These are phyloP conservation scores for Amylocarpus encephaloides DNA, from an alignment of 2,329 filamentous ascomycete species.

Conservation along the genomic window DNA sequence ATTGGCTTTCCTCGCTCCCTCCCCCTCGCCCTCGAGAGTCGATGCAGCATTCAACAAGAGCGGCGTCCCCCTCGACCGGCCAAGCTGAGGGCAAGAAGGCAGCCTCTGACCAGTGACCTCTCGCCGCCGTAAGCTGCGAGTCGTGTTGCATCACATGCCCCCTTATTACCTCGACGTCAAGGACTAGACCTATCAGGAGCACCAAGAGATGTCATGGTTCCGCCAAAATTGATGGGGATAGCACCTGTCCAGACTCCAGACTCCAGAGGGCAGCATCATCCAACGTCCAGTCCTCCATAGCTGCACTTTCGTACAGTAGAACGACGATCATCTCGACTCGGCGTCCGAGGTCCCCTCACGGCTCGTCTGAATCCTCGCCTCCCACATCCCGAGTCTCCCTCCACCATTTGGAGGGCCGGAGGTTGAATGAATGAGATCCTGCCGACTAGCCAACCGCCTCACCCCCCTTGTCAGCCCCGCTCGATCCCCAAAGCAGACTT, in stretches of 20 bases:
- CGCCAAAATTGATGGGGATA: neutral
- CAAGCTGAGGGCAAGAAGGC: neutral
- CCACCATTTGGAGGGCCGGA: neutral
- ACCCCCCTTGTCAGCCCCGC: neutral
- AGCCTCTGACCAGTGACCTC: neutral
- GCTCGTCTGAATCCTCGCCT: neutral
- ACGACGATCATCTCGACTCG: no score
- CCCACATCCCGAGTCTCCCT: no score
- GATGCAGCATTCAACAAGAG: neutral
- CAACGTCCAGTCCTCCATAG: neutral
- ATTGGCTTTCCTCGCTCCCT: neutral
- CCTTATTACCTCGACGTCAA: no score
- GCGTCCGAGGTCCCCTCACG: neutral
- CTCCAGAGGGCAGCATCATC: neutral
- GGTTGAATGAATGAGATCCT: conserved; percentile 3
- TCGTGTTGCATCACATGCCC: conserved; percentile 10
- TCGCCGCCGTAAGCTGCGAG: neutral
- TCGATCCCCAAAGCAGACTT: conserved; percentile 11
- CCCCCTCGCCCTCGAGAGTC: neutral
- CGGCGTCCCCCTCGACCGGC: neutral
- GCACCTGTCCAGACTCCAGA: no score
- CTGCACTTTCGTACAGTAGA: no score
- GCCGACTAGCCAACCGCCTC: conserved; percentile 14
- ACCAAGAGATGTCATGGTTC: neutral
- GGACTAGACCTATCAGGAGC: neutral